Conservation (phyloP, 352 stramenopile genomes). For the Globisporangium perplexum region DNA sequence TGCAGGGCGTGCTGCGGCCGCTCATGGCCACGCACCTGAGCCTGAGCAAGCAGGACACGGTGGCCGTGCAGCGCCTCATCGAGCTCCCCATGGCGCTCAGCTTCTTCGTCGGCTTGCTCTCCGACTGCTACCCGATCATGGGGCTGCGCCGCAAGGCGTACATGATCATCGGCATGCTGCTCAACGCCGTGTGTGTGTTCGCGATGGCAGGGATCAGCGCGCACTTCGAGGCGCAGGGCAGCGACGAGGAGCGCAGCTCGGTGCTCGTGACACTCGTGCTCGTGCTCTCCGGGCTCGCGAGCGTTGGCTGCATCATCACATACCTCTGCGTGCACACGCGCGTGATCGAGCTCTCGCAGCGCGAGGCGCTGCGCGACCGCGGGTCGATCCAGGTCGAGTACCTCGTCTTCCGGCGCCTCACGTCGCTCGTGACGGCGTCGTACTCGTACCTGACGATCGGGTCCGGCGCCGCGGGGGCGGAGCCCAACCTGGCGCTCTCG, state of each 20-base stretch:
- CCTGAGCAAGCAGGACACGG: conserved; percentile 10
- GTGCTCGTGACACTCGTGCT: conserved; percentile 31
- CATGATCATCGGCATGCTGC: conserved; percentile 79
- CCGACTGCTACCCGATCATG: conserved; percentile 89
- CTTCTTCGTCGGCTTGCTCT: conserved; percentile 86
- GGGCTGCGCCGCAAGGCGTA: conserved; percentile 88
- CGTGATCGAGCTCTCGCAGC: conserved; percentile 33
- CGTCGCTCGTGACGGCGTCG: conserved; percentile 13
- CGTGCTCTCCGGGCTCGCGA: conserved; percentile 53
- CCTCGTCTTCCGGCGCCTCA: conserved; percentile 26
- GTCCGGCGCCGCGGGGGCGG: conserved; percentile 1
- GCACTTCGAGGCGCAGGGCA: conserved; percentile 24
- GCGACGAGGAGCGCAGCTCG: neutral
- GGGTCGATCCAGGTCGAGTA: conserved; percentile 35
- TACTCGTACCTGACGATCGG: neutral
- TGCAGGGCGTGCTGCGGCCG: conserved; percentile 10
- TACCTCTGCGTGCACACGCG: conserved; percentile 33
- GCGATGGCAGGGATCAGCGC: conserved; percentile 47
- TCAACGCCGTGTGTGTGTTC: conserved; percentile 58
- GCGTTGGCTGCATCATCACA: conserved; percentile 21
- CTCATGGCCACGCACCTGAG: conserved; percentile 15
- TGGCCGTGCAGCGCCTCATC: conserved; percentile 42
- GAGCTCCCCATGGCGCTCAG: conserved; percentile 86
- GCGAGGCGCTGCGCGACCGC: conserved; percentile 25
- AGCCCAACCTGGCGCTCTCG: conserved; percentile 19